These are phyloP conservation scores for Blastobotrys petasosporus DNA, from an alignment of 1,139 yeast species.

Conservation along the genomic window DNA sequence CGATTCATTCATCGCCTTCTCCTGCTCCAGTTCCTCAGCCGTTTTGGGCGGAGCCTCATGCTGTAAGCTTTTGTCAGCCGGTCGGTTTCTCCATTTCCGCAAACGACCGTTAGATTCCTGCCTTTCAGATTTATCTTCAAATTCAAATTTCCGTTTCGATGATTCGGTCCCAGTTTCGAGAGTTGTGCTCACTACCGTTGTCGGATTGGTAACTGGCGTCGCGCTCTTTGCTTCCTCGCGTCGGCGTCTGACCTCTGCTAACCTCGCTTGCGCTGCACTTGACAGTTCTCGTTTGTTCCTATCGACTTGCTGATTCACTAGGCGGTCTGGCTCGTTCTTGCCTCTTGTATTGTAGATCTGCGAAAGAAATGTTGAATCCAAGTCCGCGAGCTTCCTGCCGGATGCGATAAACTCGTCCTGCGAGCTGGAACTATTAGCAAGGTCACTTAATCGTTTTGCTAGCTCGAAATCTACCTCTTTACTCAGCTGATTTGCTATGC, in stretches of 20 bases:
- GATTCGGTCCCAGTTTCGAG: neutral
- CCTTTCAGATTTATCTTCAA: neutral
- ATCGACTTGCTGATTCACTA: neutral
- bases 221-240: slow-evolving; percentile 8
- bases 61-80: neutral
- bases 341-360: slow-evolving; percentile 16
- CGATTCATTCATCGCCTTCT: slow-evolving; percentile 13
- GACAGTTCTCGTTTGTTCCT: slow-evolving; percentile 15
- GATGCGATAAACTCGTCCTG: slow-evolving; percentile 24
- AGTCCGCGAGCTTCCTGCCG: slow-evolving; percentile 30
- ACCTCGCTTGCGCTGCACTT: slow-evolving; percentile 19
- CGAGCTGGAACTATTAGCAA: slow-evolving; percentile 21
- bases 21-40: neutral
- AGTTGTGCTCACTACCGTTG: neutral
- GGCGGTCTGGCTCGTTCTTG: neutral
- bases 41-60: neutral
- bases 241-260: slow-evolving; percentile 21
- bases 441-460: slow-evolving; percentile 23
- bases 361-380: slow-evolving; percentile 24
- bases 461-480: slow-evolving; percentile 21
- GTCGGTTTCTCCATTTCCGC: neutral
- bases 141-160: neutral
- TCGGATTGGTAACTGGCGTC: neutral
- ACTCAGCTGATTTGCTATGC: slow-evolving; percentile 27
- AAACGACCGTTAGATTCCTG: neutral